Evolutionary conservation across 352 stramenopile genomes (phyloP).

Genomic region (Saprolegnia diclina): DNA sequence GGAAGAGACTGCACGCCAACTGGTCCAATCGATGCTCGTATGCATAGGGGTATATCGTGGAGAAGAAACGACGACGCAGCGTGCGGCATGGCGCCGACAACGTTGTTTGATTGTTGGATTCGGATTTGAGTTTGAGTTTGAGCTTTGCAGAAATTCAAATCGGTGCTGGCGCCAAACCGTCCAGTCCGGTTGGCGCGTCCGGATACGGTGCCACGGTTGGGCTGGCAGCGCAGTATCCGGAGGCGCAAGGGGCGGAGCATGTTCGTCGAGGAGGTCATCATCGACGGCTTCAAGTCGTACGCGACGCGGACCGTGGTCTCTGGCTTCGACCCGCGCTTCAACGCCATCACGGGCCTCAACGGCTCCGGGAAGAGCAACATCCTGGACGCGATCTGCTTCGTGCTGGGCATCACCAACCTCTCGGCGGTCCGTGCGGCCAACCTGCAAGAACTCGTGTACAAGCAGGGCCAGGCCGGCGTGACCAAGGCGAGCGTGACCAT

Average conservation of each 20-base stretch:
- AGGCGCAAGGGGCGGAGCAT: constrained; percentile 48
- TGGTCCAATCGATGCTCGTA: no score
- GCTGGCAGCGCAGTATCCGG: no score
- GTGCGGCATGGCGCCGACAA: no score
- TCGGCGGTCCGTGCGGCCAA: constrained; percentile 97
- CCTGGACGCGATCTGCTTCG: constrained; percentile 99
- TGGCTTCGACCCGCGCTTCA: constrained; percentile 99
- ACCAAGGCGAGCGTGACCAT: constrained; percentile 99
- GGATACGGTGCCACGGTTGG: no score
- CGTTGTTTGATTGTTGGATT: no score
- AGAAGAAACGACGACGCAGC: no score
- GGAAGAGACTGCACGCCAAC: no score
- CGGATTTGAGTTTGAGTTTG: no score
- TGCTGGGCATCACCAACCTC: constrained; percentile 99
- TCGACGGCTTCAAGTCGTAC: constrained; percentile 99
- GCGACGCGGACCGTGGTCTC: constrained; percentile 97
- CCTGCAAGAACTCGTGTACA: constrained; percentile 99
- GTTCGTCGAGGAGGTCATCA: constrained; percentile 99
- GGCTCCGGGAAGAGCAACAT: constrained; percentile 99
- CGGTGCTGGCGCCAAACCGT: no score
- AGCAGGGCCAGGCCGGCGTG: constrained; percentile 98
- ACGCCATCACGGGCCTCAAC: constrained; percentile 99
- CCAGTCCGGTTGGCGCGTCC: no score
- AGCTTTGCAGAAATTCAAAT: no score
- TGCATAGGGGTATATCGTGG: no score